Conservation (phyloP, 176 grass and related monocot species). For the Triticum monococcum region DNA sequence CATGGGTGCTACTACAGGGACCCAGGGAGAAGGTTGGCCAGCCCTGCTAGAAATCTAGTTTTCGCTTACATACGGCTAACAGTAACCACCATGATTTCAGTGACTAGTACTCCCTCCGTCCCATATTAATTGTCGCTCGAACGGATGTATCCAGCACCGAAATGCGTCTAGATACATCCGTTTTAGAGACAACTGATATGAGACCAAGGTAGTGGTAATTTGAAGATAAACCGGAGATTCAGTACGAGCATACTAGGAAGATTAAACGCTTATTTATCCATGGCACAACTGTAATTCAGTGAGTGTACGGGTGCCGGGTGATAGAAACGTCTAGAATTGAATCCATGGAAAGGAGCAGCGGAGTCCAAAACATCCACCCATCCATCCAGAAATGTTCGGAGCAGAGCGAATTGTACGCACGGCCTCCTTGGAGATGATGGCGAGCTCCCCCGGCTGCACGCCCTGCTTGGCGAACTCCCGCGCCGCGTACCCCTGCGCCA, state of each 20-base stretch:
- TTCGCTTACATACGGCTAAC: not conserved
- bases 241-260: not conserved
- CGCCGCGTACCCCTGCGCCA: constrained; percentile 76
- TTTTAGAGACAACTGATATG: too few relatives aligned
- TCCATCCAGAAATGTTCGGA: not conserved
- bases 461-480: constrained; percentile 82
- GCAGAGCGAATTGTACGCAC: too few relatives aligned
- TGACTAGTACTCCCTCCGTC: not conserved
- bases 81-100: not conserved
- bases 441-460: constrained; percentile 77
- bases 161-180: too few relatives aligned
- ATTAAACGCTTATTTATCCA: too few relatives aligned
- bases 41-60: not conserved
- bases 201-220: not conserved
- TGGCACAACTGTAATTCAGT: not conserved
- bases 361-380: too few relatives aligned
- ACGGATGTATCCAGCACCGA: too few relatives aligned
- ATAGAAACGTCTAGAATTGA: not conserved
- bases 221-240: not conserved
- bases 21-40: not conserved
- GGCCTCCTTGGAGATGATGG: constrained; percentile 94
- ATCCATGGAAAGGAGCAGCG: not conserved
- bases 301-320: not conserved
- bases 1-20: not conserved
- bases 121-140: too few relatives aligned